phyloP scores from a whole-genome alignment of 352 stramenopile genomes.

The Pythium phragmitis region DNA sequence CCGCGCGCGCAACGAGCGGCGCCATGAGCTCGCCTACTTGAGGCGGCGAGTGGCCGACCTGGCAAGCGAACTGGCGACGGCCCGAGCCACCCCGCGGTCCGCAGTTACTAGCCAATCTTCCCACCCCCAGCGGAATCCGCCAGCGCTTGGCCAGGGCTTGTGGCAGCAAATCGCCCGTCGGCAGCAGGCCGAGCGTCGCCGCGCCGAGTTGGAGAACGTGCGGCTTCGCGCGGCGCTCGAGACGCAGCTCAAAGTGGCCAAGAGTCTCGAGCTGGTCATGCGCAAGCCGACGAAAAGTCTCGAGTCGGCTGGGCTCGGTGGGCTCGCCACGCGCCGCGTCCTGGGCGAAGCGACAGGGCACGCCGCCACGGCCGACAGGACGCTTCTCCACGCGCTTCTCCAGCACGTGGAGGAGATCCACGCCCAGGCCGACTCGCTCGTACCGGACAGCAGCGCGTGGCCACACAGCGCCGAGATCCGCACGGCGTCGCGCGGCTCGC shows the following conservation, averaged over 20 bases:
- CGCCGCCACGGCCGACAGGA: neutral
- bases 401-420: constrained; percentile 11
- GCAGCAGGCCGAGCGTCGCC: constrained; percentile 19
- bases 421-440: neutral
- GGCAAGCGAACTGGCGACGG: constrained; percentile 15
- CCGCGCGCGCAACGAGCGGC: constrained; percentile 25
- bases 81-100: neutral
- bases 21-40: constrained; percentile 24
- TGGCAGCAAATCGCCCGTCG: constrained; percentile 21
- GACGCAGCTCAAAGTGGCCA: constrained; percentile 41
- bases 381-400: constrained; percentile 1
- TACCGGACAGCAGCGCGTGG: neutral
- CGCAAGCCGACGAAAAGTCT: constrained; percentile 24
- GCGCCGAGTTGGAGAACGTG: constrained; percentile 41
- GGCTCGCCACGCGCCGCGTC: neutral
- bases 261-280: constrained; percentile 37
- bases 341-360: neutral
- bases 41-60: constrained; percentile 18
- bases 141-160: neutral
- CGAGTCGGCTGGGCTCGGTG: neutral
- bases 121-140: neutral
- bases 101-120: too few relatives aligned
- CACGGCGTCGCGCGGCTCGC: constrained; percentile 2
- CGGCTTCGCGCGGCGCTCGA: constrained; percentile 44
- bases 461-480: neutral